These are phyloP conservation scores for Pichia sp. DNA, from an alignment of 1,139 yeast species.

Conservation along the genomic window DNA sequence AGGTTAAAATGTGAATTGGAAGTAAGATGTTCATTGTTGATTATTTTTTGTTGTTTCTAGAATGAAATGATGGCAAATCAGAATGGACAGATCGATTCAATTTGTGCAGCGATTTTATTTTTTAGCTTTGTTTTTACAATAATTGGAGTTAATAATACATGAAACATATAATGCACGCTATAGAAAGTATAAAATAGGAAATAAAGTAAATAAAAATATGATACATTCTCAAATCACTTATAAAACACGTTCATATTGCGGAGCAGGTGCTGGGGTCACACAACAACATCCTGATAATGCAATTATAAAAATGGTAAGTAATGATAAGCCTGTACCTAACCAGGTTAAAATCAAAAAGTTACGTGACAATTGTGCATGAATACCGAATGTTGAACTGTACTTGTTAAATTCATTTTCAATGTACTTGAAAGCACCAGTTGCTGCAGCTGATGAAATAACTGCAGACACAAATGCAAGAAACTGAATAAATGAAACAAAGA, in stretches of 20 bases:
- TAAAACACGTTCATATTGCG: slow-evolving; percentile 8
- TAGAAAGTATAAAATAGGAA: not conserved
- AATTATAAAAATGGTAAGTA: slow-evolving; percentile 37
- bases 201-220: not conserved
- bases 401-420: slow-evolving; percentile 36
- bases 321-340: slow-evolving; percentile 37
- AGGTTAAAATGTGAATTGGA: slow-evolving; percentile 27
- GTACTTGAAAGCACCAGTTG: slow-evolving; percentile 39
- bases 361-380: slow-evolving; percentile 31
- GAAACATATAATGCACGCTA: not conserved
- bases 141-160: too few relatives aligned
- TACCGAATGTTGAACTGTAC: slow-evolving; percentile 31
- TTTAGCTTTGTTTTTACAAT: too few relatives aligned
- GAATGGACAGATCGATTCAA: not conserved
- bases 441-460: slow-evolving; percentile 35
- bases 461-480: slow-evolving; percentile 29
- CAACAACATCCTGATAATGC: slow-evolving; percentile 22
- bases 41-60: not conserved
- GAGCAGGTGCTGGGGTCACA: slow-evolving; percentile 3
- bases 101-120: not conserved
- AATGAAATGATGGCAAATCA: not conserved
- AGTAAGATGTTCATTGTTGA: slow-evolving; percentile 15
- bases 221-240: too few relatives aligned
- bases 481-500: slow-evolving; percentile 30
- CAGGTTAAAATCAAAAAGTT: slow-evolving; percentile 35